Evolutionary conservation across 2,329 filamentous ascomycete species (phyloP).

Genomic region (Conoideocrella luteorostrata): DNA sequence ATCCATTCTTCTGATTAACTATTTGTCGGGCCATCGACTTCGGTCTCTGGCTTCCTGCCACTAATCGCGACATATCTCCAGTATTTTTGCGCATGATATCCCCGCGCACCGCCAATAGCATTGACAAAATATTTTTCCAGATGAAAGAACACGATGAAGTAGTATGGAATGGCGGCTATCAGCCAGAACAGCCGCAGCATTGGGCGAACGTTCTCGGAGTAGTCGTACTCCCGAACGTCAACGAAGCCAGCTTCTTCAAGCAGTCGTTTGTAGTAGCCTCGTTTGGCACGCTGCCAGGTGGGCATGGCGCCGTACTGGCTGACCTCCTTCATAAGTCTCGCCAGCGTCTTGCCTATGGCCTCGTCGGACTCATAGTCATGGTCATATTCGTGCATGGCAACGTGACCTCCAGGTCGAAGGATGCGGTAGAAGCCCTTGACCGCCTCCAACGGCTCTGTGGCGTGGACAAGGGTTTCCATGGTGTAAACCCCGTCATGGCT

Average conservation of each 20-base stretch:
- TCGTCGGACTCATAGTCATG: slow-evolving; percentile 26
- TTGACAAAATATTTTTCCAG: slow-evolving; percentile 42
- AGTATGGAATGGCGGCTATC: slow-evolving; percentile 39
- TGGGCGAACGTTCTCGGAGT: slow-evolving; percentile 39
- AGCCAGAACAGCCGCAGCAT: slow-evolving; percentile 42
- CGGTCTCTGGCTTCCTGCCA: slow-evolving; percentile 13
- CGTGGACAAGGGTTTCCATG: slow-evolving; percentile 51
- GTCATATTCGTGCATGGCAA: slow-evolving; percentile 43
- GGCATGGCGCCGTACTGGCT: slow-evolving; percentile 41
- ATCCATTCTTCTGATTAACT: no score
- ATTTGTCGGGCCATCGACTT: no score
- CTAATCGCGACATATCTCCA: slow-evolving; percentile 14
- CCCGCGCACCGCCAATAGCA: slow-evolving; percentile 8
- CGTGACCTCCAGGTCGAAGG: slow-evolving; percentile 38
- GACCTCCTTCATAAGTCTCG: slow-evolving; percentile 27
- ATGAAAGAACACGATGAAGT: slow-evolving; percentile 34
- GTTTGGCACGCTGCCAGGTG: slow-evolving; percentile 30
- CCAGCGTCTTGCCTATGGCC: slow-evolving; percentile 19
- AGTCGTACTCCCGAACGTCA: slow-evolving; percentile 36
- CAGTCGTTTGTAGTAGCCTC: slow-evolving; percentile 33
- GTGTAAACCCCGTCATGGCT: slow-evolving; percentile 48
- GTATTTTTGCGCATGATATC: slow-evolving; percentile 10
- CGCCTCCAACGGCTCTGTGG: slow-evolving; percentile 37
- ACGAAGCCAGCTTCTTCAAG: slow-evolving; percentile 38
- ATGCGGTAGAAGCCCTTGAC: slow-evolving; percentile 40